Percentiles rank a stretch among this genome's conserved stretches.
Conservation (phyloP, 352 stramenopile genomes). For the Bremia lactucae region DNA sequence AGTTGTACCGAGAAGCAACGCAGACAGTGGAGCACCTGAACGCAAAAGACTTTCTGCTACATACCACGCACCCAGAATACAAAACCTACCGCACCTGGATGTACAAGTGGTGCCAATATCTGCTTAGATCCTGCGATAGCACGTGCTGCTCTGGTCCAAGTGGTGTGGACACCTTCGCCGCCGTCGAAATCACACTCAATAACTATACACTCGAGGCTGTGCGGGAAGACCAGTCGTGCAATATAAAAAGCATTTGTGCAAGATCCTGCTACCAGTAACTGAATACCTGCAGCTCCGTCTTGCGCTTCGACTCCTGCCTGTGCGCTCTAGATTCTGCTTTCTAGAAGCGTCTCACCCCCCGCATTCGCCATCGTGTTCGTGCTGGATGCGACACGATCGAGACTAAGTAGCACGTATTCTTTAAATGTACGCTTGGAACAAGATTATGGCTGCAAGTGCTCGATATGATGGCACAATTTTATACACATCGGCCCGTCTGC, state of each 20-base stretch:
- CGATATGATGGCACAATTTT: background rate
- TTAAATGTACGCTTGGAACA: background rate
- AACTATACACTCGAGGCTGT: too few relatives aligned
- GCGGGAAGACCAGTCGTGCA: too few relatives aligned
- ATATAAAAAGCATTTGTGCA: background rate
- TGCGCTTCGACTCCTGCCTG: background rate
- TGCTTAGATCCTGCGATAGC: too few relatives aligned
- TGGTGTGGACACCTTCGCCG: too few relatives aligned
- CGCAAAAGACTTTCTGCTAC: too few relatives aligned
- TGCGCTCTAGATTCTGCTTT: background rate
- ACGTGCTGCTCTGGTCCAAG: too few relatives aligned
- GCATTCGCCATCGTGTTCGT: background rate
- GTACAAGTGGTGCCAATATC: too few relatives aligned
- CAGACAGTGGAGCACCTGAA: too few relatives aligned
- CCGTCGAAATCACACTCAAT: too few relatives aligned
- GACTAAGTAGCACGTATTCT: background rate
- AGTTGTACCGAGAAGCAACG: too few relatives aligned
- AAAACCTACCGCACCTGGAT: too few relatives aligned
- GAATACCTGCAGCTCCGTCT: background rate
- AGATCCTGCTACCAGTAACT: background rate
- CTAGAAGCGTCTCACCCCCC: background rate
- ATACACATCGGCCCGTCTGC: background rate
- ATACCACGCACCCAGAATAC: too few relatives aligned
- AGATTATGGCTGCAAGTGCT: background rate
- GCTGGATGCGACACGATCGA: background rate